Evolutionary conservation across 768 basidiomycete species (phyloP), one percentile per base, ranked within the genome.

Genomic region (Calocybe indica): DNA sequence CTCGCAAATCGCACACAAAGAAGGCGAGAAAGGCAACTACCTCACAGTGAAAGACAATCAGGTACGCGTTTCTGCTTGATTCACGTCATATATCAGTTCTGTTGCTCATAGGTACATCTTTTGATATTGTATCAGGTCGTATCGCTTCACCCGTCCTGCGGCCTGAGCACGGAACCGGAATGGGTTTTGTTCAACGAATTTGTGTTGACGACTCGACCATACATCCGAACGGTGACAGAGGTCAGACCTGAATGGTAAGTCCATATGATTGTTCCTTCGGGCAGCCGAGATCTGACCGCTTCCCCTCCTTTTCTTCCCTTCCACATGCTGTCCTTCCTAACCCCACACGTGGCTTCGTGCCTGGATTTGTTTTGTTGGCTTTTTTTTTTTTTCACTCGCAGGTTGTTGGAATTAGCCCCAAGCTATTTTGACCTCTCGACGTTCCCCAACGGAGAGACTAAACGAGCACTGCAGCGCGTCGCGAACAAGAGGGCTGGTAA

Each of bases 1-100:
- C 70, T 97, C 96, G 95, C 95, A 97, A 62, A 82, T 92, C 9
- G 96, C 94, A 6, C 92, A 96, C 65, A 89, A 90, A 63, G 92
- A 94, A 61, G 90, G 91, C 3, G 90, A 92, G 62, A 93, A 91
- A 65, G 80, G 84, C 2, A 78, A 75, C 46, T 98, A 99, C 61
- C 52, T 85, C 52, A 99, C 94, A 0, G 83, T 96, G 49, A 98
- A 97, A 69, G 95, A 99, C 63, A 88, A 94, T 55, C 94, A 96
- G 71, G 88, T 81, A 52, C 13, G 77, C 60, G n/a, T 13, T 33
- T 31, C 1, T 35, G 14, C 3, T 40, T 8, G 5, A 14, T 6
- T 33, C 22, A 7, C 10, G 29, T 35, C 41, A 28, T 35, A 12
- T 7, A 8, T 10, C 29, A 32, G 12, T 13, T 12, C 39, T 32